Evolutionary conservation across 2,329 filamentous ascomycete species (phyloP).

Genomic region (Talaromyces verruculosus): DNA sequence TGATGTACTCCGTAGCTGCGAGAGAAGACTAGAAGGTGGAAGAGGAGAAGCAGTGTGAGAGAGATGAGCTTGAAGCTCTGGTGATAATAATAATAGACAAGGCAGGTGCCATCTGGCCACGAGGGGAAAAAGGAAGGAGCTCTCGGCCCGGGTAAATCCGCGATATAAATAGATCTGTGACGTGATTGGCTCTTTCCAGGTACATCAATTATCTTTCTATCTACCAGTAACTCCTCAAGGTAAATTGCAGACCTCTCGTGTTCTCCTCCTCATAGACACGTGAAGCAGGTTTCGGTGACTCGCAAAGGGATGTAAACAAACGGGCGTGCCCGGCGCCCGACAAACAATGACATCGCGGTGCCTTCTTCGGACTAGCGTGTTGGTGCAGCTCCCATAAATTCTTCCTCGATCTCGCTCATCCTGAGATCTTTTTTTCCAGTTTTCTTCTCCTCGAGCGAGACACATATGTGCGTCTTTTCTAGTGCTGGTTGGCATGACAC

Average conservation of each 20-base stretch:
- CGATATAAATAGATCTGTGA: not conserved
- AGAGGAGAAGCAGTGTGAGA: too few relatives aligned
- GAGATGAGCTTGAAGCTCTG: not conserved
- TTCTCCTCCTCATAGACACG: not conserved
- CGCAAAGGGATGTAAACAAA: not conserved
- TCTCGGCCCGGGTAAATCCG: not conserved
- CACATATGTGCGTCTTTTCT: not conserved
- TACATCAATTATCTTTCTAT: not conserved
- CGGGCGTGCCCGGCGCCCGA: not conserved
- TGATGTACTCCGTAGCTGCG: not conserved
- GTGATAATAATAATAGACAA: not conserved
- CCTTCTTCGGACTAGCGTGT: not conserved
- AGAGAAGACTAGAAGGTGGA: too few relatives aligned
- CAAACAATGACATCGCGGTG: not conserved
- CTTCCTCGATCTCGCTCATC: not conserved
- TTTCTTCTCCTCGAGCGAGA: not conserved
- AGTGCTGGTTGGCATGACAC: not conserved
- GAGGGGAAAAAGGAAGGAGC: not conserved
- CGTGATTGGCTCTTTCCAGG: not conserved
- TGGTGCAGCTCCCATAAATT: not conserved
- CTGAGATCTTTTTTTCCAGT: not conserved
- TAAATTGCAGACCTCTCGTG: too few relatives aligned
- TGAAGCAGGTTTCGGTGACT: not conserved
- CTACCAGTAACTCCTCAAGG: too few relatives aligned
- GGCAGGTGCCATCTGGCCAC: not conserved